A percentile compares a stretch with the other conserved stretches of the same genome.
These are phyloP conservation scores for Solanum sparsipilum DNA, from an alignment of 257 asterid species.

Conservation along the genomic window DNA sequence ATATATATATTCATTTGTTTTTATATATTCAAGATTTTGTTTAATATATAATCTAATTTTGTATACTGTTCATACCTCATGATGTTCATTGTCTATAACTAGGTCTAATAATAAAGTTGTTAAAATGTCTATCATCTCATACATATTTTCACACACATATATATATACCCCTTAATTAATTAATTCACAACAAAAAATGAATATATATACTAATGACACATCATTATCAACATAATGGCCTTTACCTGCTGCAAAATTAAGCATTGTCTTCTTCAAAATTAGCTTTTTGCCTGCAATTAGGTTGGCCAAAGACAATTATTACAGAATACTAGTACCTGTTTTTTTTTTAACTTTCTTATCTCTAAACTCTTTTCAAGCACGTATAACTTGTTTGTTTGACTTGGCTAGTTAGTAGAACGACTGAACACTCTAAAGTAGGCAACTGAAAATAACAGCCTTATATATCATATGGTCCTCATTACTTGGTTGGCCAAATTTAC, in stretches of 20 bases:
- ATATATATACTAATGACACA: background rate
- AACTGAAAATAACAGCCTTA: background rate
- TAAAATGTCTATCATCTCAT: background rate
- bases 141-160: background rate
- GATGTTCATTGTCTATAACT: background rate
- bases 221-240: background rate
- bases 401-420: background rate
- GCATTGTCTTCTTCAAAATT: background rate
- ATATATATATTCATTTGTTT: background rate
- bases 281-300: background rate
- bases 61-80: background rate
- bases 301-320: background rate
- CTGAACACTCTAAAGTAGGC: background rate
- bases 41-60: background rate
- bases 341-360: background rate
- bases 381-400: background rate
- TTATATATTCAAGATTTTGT: background rate
- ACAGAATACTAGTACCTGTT: background rate
- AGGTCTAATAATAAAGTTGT: background rate
- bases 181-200: background rate
- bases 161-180: background rate
- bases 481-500: background rate
- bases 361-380: background rate
- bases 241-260: background rate
- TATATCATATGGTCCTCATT: background rate